These are phyloP conservation scores for Hemileia vastatrix DNA, from an alignment of 1,284 basidiomycete species.

Conservation along the genomic window DNA sequence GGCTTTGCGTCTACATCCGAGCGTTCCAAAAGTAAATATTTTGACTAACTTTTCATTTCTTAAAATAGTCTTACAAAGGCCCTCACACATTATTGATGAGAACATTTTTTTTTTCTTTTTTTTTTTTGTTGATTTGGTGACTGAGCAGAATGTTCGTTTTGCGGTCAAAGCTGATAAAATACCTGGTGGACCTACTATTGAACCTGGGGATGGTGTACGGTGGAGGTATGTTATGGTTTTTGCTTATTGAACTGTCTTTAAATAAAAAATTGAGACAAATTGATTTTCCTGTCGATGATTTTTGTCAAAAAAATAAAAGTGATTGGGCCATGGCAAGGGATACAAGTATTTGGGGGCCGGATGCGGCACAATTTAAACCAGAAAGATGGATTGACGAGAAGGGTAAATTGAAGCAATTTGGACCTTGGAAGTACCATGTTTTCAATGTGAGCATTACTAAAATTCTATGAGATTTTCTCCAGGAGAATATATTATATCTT, in stretches of 20 bases:
- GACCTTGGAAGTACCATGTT: conserved; percentile 27
- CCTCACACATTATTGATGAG: background rate
- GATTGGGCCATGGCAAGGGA: conserved; percentile 29
- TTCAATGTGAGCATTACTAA: conserved; percentile 29
- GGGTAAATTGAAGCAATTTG: conserved; percentile 23
- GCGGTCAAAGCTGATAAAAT: conserved; percentile 27
- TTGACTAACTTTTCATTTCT: background rate
- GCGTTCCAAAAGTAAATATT: conserved; percentile 1
- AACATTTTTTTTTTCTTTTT: too few relatives aligned
- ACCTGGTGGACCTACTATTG: conserved; percentile 27
- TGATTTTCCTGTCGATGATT: background rate
- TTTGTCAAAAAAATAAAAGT: too few relatives aligned
- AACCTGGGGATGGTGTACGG: conserved; percentile 27
- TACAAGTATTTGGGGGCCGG: conserved; percentile 25
- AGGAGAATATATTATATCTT: background rate
- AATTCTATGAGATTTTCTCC: background rate
- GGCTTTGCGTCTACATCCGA: conserved; percentile 1
- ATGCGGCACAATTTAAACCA: conserved; percentile 29
- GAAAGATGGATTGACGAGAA: conserved; percentile 28
- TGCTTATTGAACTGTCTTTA: too few relatives aligned
- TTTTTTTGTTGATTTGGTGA: too few relatives aligned
- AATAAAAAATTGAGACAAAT: background rate
- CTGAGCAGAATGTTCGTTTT: conserved; percentile 14
- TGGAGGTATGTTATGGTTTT: background rate
- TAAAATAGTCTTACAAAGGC: background rate